Base-by-base conservation (phyloP, 352 stramenopile genomes). In the Pythium phragmitis region DNA sequence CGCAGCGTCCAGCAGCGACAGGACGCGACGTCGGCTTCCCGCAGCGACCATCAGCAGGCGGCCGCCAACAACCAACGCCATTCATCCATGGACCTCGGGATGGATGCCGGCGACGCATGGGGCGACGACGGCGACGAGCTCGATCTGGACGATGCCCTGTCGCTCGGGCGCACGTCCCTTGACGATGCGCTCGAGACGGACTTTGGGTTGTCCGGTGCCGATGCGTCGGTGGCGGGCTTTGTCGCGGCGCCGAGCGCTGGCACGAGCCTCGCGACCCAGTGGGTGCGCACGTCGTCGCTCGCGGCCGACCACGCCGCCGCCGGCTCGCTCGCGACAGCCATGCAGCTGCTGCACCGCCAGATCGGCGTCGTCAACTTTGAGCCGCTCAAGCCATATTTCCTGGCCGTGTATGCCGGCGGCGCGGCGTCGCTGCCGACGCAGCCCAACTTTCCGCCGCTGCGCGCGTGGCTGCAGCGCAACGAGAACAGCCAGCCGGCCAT, bases 331-430 rank as follows among this genome's bases (percentile, higher is more conserved):
- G 86, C 96, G 61, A 98, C 96, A 21, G 96, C 97, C 13, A 98
- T 99, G 92, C 93, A 99, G 72, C 74, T 99, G 50, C 84, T 99
- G 60, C 97, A 99, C 74, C 89, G 97, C 21, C 98, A 99, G 84
- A 99, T 99, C 71, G 97, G 97, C 36, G 95, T 98, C 1, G 97
- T 98, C 63, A 98, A 99, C 71, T 99, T 99, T 62, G 85, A 91
- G 58, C 83, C 91, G n/a, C 76, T 99, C 36, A 96, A 98, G 79
- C 73, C 83, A 2, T 79, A 90, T 49, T 97, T 98, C 68, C 57
- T 96, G 50, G 77, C 84, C 23, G 75, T 96, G 13, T 97, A 91
- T 72, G 83, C 86, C 36, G 92, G 91, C 55, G 82, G 85, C 16
- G 58, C 78, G 19, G 80, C 82, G n/a, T 95, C 79, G 12, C 58